Evolutionary conservation across 1,284 basidiomycete genomes (phyloP).

Genomic region (Sporisorium sorghi): DNA sequence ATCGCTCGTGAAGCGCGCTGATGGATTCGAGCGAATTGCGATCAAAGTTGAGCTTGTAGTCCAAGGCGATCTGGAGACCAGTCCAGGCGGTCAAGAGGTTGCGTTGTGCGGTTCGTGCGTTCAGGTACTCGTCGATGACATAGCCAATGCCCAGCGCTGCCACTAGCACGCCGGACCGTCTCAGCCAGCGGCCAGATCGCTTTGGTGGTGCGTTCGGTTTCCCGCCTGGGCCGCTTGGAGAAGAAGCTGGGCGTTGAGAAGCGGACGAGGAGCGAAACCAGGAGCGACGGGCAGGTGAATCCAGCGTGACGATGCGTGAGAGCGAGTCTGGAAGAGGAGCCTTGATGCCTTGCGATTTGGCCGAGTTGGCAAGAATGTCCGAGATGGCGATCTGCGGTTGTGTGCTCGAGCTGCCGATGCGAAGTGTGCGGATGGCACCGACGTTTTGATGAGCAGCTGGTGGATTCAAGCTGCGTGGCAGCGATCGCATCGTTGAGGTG

Average conservation of each 20-base stretch:
- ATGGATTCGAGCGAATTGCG: conserved; percentile 46
- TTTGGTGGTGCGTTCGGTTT: neutral
- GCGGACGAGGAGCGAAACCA: conserved; percentile 29
- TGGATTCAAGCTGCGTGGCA: neutral
- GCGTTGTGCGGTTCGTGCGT: conserved; percentile 49
- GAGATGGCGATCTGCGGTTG: conserved; percentile 41
- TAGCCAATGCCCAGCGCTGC: conserved; percentile 21
- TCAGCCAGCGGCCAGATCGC: conserved; percentile 10
- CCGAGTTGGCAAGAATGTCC: conserved; percentile 35
- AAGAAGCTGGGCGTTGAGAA: conserved; percentile 5
- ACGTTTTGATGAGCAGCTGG: neutral
- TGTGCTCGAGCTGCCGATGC: conserved; percentile 27
- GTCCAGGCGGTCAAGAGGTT: conserved; percentile 55
- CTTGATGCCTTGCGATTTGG: conserved; percentile 20
- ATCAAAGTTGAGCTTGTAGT: conserved; percentile 66
- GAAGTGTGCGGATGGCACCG: conserved; percentile 15
- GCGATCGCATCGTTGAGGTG: neutral
- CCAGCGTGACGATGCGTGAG: conserved; percentile 16
- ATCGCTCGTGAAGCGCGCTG: conserved; percentile 61
- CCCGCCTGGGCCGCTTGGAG: neutral
- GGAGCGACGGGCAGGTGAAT: conserved; percentile 23
- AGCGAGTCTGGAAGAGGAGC: conserved; percentile 28
- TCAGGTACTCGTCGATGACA: conserved; percentile 46
- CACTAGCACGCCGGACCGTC: conserved; percentile 19
- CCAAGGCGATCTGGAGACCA: conserved; percentile 56